Evolutionary conservation across 1,139 yeast genomes (phyloP), one percentile per base, ranked within the genome.

Genomic region (Hyphopichia buzzinii): DNA sequence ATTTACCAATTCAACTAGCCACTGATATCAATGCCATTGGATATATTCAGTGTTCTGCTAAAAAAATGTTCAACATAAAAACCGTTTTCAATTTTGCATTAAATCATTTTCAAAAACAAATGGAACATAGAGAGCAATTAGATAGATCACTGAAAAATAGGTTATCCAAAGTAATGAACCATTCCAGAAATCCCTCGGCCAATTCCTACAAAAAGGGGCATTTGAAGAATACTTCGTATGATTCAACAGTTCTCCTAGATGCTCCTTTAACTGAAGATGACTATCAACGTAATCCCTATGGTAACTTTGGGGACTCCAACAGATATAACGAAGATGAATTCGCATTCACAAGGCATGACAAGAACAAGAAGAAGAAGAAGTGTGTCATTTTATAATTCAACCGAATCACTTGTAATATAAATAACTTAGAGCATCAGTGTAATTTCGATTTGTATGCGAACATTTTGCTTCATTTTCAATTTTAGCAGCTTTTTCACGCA

Each of bases 1-100:
- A 75, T 34, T 59, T 76, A 21, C 73, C 80, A 7, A 73, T 77
- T 25, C 66, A 64, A 38, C 63, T 84, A 24, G 90, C 95, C 1
- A 65, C 71, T 30, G 75, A 74, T 35, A 74, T 84, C 42, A 85
- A 84, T 30, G 94, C 95, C 0, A 69, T 81, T 36, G 84, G 79
- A n/a, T 90, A 86, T 57, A 62, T 86, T 41, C 84, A 83, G 54
- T 86, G 95, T 53, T 83, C 94, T 3, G 86, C 96, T 11, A 83
- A 81, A 48, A 66, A 74, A 22, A 79, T 80, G 71, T 71, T 73
- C 43, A 86, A 88, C 40, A 77, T 88, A 13, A 66, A 69, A 32
- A 77, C 79, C 24, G 81, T 87, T 5, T 89, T 89, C 56, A 75
- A 84, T 47, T 70, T 69, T 48, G 74, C 75, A 8, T 59, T 71